Evolutionary conservation across 352 stramenopile species (phyloP).

Genomic region (Pythium sp.): DNA sequence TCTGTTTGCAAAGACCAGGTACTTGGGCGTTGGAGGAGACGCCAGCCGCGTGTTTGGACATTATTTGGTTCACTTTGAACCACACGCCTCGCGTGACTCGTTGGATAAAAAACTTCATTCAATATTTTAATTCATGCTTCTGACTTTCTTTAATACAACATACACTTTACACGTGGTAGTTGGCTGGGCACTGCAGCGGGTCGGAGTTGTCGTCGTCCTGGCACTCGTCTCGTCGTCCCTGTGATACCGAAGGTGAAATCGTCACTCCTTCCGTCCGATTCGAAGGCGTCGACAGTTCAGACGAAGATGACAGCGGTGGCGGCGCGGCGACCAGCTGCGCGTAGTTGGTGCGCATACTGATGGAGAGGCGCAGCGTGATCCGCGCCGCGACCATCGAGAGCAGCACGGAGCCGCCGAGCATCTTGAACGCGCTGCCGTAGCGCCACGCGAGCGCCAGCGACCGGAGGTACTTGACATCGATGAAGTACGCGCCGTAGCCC

Average conservation of each 20-base stretch:
- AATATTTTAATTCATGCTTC: no score
- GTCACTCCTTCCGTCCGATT: no score
- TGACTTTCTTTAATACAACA: no score
- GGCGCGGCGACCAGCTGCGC: conserved; percentile 20
- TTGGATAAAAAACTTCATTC: no score
- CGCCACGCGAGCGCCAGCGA: conserved; percentile 37
- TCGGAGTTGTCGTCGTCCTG: conserved; percentile 18
- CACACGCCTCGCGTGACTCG: no score
- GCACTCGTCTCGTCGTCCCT: background rate
- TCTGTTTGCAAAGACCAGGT: no score
- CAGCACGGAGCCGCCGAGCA: conserved; percentile 25
- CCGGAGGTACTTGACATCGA: conserved; percentile 34
- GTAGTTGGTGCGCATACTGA: conserved; percentile 12
- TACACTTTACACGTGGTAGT: conserved; percentile 35
- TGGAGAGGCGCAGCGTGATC: conserved; percentile 23
- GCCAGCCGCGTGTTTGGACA: no score
- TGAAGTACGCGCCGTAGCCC: conserved; percentile 48
- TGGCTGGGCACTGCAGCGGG: conserved; percentile 49
- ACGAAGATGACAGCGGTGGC: background rate
- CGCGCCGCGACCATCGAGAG: conserved; percentile 26
- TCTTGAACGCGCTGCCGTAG: conserved; percentile 42
- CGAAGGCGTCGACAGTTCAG: background rate
- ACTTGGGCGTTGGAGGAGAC: no score
- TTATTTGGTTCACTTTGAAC: no score
- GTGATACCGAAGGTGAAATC: no score